phyloP scores from a whole-genome alignment of 202 grass and related monocot genomes.

The Zoysia matrella region DNA sequence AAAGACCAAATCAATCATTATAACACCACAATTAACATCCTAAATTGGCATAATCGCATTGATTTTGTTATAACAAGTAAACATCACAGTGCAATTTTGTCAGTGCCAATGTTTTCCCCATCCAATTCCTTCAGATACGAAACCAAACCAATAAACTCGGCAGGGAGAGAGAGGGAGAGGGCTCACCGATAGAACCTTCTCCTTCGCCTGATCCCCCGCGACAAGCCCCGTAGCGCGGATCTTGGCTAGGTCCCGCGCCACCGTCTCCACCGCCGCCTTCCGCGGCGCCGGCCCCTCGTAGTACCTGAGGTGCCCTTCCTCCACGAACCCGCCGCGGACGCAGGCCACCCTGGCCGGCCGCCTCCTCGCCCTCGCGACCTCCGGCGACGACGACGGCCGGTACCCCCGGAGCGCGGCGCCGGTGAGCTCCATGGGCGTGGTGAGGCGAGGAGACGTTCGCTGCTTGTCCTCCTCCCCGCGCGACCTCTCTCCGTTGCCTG shows the following conservation, averaged over 20 bases:
- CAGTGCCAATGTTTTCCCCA: background rate
- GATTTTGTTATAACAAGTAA: background rate
- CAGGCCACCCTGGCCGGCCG: conserved; percentile 42
- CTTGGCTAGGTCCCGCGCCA: conserved; percentile 57
- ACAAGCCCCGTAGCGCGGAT: conserved; percentile 57
- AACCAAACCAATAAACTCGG: background rate
- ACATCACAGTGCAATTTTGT: background rate
- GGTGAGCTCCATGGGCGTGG: conserved; percentile 65
- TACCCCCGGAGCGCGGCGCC: conserved; percentile 43
- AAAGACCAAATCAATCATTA: background rate
- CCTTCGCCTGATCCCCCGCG: conserved; percentile 46
- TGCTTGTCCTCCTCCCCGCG: background rate
- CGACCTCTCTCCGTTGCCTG: background rate
- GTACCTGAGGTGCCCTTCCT: conserved; percentile 64
- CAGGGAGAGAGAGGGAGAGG: background rate
- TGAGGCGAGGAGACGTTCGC: conserved; percentile 1
- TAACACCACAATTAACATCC: background rate
- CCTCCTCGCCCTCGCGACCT: conserved; percentile 11
- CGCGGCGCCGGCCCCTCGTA: conserved; percentile 53
- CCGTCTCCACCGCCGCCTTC: conserved; percentile 27
- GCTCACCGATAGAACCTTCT: conserved; percentile 63
- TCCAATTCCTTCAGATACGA: background rate
- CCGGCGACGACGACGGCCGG: background rate
- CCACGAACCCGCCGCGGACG: conserved; percentile 52
- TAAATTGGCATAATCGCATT: background rate